These are phyloP conservation scores for Xerocomellus intermedius DNA, from an alignment of 768 basidiomycete species.

Conservation along the genomic window DNA sequence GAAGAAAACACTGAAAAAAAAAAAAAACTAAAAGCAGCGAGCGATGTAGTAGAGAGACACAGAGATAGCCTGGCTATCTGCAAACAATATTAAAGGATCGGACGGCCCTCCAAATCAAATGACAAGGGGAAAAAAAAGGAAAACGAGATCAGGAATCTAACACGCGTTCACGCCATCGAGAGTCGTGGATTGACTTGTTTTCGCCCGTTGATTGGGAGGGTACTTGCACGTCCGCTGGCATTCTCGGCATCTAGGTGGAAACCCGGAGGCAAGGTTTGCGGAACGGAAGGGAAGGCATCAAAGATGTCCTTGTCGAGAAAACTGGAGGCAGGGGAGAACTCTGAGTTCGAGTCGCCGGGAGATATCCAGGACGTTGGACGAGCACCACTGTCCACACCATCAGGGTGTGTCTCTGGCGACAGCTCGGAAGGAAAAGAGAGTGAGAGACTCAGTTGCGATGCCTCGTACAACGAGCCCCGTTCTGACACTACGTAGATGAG, in stretches of 20 bases:
- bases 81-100: constrained; percentile 5
- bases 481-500: constrained; percentile 14
- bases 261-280: constrained; percentile 44
- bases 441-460: constrained; percentile 23
- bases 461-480: constrained; percentile 27
- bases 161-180: constrained; percentile 22
- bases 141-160: constrained; percentile 6
- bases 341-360: constrained; percentile 38
- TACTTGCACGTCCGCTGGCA: constrained; percentile 19
- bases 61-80: constrained; percentile 9
- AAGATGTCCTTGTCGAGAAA: constrained; percentile 58
- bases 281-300: constrained; percentile 73
- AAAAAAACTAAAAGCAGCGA: neutral
- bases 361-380: constrained; percentile 51
- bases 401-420: constrained; percentile 14
- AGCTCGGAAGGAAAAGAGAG: constrained; percentile 22
- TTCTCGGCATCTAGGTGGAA: constrained; percentile 16
- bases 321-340: constrained; percentile 39
- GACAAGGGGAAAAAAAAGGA: neutral
- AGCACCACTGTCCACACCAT: constrained; percentile 12
- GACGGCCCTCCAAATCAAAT: neutral
- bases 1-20: neutral
- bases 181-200: constrained; percentile 24
- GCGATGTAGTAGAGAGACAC: constrained; percentile 1
- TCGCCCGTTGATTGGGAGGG: constrained; percentile 28